Evolutionary conservation across 2,329 filamentous ascomycete genomes (phyloP), one percentile per base, ranked within the genome.

Genomic region (Macrophomina pseudophaseolina): DNA sequence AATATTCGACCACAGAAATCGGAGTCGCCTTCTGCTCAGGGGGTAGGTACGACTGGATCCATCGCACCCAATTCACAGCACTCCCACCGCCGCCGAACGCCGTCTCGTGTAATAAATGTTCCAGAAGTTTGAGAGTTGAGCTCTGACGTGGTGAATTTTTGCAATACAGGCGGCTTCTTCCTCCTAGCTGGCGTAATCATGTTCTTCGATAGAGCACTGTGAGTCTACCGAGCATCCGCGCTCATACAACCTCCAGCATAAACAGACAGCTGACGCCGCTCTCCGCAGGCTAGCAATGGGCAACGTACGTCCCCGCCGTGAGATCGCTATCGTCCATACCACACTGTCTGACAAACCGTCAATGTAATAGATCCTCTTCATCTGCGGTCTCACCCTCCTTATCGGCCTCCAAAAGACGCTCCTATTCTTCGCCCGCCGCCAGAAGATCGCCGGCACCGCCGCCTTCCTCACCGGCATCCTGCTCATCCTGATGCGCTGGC

Each of bases 161-260:
- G 52, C 40, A 58, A 40, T 54, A 65, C 63, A 97, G 94, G 94
- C 79, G 93, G 91, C 71, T 90, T 98, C 84, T 99, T 99, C 85
- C 88, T 99, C 66, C 87, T 97, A 76, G 92, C 93, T 76, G 95
- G 95, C 68, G 92, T 99, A 9, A 86, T 99, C 81, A 87, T 99
- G 81, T 98, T 99, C 84, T 99, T 99, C 83, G 95, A 99, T 81
- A 89, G 95, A 71, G 92, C 95, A 75, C 94, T 98, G 92, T 94
- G 84, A 75, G 89, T 84, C 5, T 18, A 60, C 32, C 32, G 42
- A 35, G 23, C 38, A 59, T 52, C 38, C 49, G 28, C 32, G 30
- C 59, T n/a, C 44, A 16, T n/a, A 23, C 9, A 52, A 3, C 5
- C 23, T 42, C 60, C 3, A 18, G 28, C 7, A 28, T 11, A 48